Evolutionary conservation across 2,329 filamentous ascomycete species (phyloP), one percentile per base, ranked within the genome.

Genomic region (Zymoseptoria passerinii): DNA sequence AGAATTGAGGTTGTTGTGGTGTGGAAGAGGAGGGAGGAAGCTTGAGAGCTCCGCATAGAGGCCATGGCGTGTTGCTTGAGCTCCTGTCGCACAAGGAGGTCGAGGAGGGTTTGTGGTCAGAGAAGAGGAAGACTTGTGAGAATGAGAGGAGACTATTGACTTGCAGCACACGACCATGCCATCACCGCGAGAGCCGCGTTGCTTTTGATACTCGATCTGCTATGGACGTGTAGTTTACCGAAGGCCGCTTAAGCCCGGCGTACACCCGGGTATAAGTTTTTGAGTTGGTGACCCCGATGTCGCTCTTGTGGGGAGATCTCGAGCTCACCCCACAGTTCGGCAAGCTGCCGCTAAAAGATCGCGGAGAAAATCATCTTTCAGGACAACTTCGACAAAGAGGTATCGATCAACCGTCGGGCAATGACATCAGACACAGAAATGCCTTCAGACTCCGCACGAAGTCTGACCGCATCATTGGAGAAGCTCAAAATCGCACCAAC

Each of bases 401-500:
- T 40, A 13, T 7, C 35, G 2, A 16, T n/a, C 13, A 16, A 13
- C 35, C 16, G 16, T 44, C 16, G 35, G 13, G n/a, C 29, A 5
- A 44, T 40, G 18, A 29, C 53, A 20, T 10, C 28, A 20, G 51
- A 49, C 19, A 16, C 53, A n/a, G 27, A 20, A 23, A 58, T 61
- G 57, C 58, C 63, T 13, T 56, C 58, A 44, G 60, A 64, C 49
- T 64, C 65, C 48, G 48, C 62, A 10, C 50, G 56, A 28, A 52
- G 61, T 10, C 57, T 70, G 40, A 54, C 66, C 6, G 66, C 65
- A 16, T 67, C 69, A 10, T 64, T 74, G 13, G 63, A 71, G 62
- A 70, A 69, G 57, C 68, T 74, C 10, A 57, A 69, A 53, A 63
- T 69, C 68, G 49, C 65, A 69, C 58, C 63, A 67, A 35, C 68